These are phyloP conservation scores for Rhizophagus sp. DNA, from an alignment of 192 early-diverging fungal species.

Conservation along the genomic window DNA sequence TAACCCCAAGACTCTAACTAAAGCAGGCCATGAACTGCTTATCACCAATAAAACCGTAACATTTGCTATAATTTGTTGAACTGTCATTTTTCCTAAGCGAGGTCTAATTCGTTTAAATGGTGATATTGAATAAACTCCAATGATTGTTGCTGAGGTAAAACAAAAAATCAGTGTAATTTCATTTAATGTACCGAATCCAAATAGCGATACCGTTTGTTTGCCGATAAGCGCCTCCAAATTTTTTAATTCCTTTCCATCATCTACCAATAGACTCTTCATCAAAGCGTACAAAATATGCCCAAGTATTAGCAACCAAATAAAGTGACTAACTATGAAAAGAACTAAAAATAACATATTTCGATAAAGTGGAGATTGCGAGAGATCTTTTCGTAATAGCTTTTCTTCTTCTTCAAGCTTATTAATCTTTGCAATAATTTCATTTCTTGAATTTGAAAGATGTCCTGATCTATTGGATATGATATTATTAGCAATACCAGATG, in stretches of 20 bases:
- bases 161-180: slow-evolving; percentile 29
- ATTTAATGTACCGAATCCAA: slow-evolving; percentile 16
- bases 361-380: slow-evolving; percentile 22
- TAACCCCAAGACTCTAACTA: slow-evolving; percentile 23
- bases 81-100: neutral
- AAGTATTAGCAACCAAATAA: slow-evolving; percentile 3
- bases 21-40: slow-evolving; percentile 19
- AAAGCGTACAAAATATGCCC: slow-evolving; percentile 5
- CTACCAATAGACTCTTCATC: slow-evolving; percentile 22
- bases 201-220: slow-evolving; percentile 24
- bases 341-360: slow-evolving; percentile 28
- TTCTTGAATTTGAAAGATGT: neutral
- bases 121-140: slow-evolving; percentile 27
- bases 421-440: slow-evolving; percentile 10
- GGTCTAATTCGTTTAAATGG: slow-evolving; percentile 23
- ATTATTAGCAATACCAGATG: neutral
- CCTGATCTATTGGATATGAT: neutral
- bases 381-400: neutral
- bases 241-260: slow-evolving; percentile 1
- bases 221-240: slow-evolving; percentile 23
- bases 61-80: slow-evolving; percentile 27
- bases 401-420: slow-evolving; percentile 24
- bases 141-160: slow-evolving; percentile 26
- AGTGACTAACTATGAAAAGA: slow-evolving; percentile 21
- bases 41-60: slow-evolving; percentile 30